These are phyloP conservation scores for Chlorophyllum brunneum DNA, from an alignment of 768 basidiomycete genomes.

Conservation along the genomic window DNA sequence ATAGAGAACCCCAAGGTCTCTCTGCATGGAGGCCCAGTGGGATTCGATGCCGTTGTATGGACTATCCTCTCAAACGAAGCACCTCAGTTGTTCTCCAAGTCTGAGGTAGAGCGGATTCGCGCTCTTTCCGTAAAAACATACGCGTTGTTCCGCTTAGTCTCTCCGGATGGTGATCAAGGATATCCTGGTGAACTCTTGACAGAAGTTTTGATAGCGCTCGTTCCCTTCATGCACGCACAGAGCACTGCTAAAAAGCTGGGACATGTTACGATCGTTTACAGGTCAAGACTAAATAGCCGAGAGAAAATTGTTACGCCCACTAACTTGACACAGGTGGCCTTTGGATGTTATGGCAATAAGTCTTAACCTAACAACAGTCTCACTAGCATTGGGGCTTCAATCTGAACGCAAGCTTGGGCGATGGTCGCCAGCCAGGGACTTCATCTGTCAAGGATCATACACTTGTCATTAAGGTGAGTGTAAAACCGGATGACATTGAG, in stretches of 20 bases:
- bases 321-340: conserved; percentile 66
- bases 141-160: conserved; percentile 54
- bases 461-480: conserved; percentile 35
- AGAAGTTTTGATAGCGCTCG: conserved; percentile 53
- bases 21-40: conserved; percentile 67
- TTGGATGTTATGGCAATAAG: conserved; percentile 8
- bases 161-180: conserved; percentile 67
- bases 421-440: conserved; percentile 28
- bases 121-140: conserved; percentile 27
- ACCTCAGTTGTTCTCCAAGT: conserved; percentile 50
- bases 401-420: conserved; percentile 61
- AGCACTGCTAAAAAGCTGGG: conserved; percentile 39
- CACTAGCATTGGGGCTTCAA: conserved; percentile 81
- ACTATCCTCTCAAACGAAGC: conserved; percentile 35
- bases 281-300: conserved; percentile 56
- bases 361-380: neutral
- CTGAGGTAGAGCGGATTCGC: conserved; percentile 46
- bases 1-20: conserved; percentile 55
- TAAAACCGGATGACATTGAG: neutral
- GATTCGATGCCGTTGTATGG: conserved; percentile 61
- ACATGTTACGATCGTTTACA: conserved; percentile 62
- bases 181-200: conserved; percentile 57
- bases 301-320: conserved; percentile 58
- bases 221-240: conserved; percentile 27
- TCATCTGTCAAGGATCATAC: conserved; percentile 49